Evolutionary conservation across 495 filamentous ascomycete genomes (phyloP).

Genomic region (Amniculicola lignicola): DNA sequence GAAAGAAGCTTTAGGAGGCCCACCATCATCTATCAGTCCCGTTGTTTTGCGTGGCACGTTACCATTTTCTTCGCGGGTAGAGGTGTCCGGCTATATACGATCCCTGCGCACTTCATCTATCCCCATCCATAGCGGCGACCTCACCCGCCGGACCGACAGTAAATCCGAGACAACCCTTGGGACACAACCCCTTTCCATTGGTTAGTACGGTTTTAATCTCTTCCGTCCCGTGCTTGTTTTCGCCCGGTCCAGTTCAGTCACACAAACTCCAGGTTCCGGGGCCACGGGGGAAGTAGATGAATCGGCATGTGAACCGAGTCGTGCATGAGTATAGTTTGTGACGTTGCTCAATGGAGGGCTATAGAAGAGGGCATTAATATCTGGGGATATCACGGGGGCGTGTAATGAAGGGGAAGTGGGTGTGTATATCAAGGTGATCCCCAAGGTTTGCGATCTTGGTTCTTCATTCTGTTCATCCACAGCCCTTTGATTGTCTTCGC

Average conservation of each 20-base stretch:
- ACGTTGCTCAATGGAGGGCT: background rate
- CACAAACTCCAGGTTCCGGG: constrained; percentile 24
- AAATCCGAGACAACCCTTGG: constrained; percentile 8
- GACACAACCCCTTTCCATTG: background rate
- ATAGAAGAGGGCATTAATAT: constrained; percentile 15
- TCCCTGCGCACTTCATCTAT: constrained; percentile 22
- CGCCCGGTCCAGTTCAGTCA: background rate
- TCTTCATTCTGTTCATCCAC: background rate
- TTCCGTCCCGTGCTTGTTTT: background rate
- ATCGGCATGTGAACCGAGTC: constrained; percentile 11
- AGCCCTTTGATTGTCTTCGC: background rate
- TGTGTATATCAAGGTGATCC: constrained; percentile 14
- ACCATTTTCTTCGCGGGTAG: constrained; percentile 11
- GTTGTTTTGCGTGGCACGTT: constrained; percentile 15
- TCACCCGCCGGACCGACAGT: constrained; percentile 30
- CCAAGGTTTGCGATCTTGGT: constrained; percentile 10
- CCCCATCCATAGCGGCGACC: constrained; percentile 18
- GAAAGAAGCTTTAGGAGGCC: too few relatives aligned
- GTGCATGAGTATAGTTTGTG: constrained; percentile 1
- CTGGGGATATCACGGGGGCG: constrained; percentile 17
- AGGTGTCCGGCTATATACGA: constrained; percentile 15
- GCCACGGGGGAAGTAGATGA: background rate
- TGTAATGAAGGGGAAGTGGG: constrained; percentile 1
- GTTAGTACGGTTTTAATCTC: background rate
- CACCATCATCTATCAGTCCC: background rate